Evolutionary conservation across 75 land plant species (phyloP).

Genomic region (Pinus taeda): DNA sequence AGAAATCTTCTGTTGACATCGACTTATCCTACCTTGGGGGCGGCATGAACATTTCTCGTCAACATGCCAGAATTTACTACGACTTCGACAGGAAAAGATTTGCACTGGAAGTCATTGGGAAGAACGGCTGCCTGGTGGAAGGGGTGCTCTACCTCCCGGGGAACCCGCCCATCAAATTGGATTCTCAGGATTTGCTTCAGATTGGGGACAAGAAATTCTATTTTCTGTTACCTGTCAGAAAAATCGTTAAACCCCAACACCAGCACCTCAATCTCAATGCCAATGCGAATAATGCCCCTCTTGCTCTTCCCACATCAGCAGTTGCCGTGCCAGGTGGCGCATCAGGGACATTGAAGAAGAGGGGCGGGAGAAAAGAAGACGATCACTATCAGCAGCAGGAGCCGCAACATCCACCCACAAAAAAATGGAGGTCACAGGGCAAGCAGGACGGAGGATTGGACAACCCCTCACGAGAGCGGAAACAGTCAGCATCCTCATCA

Average conservation of each 20-base stretch:
- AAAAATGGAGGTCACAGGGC: constrained; percentile 3
- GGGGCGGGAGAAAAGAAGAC: constrained; percentile 5
- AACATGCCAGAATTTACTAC: constrained; percentile 97
- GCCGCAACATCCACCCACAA: not conserved
- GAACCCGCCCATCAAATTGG: constrained; percentile 79
- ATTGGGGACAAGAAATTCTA: constrained; percentile 97
- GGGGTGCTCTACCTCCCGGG: constrained; percentile 85
- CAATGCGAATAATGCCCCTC: not conserved
- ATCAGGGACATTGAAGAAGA: not conserved
- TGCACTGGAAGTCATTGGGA: constrained; percentile 91
- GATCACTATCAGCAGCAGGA: not conserved
- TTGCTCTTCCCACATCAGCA: constrained; percentile 6
- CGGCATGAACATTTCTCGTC: constrained; percentile 96
- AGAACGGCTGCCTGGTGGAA: constrained; percentile 93
- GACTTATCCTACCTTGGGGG: constrained; percentile 90
- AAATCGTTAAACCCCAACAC: constrained; percentile 1
- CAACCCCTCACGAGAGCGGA: not conserved
- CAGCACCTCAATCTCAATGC: constrained; percentile 6
- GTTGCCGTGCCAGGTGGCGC: too few relatives aligned
- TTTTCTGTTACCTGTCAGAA: constrained; percentile 62
- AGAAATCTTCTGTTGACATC: constrained; percentile 89
- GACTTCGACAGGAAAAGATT: constrained; percentile 90
- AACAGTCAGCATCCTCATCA: not conserved
- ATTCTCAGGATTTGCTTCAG: constrained; percentile 93
- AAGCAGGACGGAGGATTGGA: not conserved